Conservation (phyloP, 345 rosid species). For the Brassica nigra region DNA sequence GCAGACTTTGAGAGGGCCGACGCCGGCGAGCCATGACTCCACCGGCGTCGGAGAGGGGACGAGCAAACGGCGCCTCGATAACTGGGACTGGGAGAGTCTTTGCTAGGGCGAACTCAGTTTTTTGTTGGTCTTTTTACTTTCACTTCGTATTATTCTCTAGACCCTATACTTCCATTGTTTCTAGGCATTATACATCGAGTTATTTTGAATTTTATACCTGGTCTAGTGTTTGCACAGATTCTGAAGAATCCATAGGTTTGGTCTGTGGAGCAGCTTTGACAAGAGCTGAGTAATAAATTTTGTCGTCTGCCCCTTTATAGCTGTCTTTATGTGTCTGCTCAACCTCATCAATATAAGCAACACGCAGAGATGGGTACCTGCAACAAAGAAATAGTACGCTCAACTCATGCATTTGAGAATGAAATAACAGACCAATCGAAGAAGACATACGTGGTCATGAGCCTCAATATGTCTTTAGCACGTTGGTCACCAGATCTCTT, state of each 20-base stretch:
- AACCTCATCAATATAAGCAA: constrained; percentile 78
- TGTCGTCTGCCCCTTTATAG: constrained; percentile 49
- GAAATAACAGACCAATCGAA: neutral
- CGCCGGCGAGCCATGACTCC: too few species aligned
- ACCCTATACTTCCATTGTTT: neutral
- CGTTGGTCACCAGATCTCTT: constrained; percentile 67
- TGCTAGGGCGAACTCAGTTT: too few species aligned
- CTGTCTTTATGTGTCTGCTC: constrained; percentile 63
- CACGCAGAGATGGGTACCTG: constrained; percentile 77
- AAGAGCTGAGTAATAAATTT: constrained; percentile 64
- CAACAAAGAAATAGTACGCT: constrained; percentile 15
- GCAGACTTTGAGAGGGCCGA: too few species aligned
- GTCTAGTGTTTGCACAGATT: constrained; percentile 70
- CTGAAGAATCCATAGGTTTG: constrained; percentile 64
- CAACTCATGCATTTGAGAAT: constrained; percentile 12
- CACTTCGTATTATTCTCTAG: neutral
- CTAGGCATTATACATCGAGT: constrained; percentile 15
- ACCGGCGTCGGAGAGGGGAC: too few species aligned
- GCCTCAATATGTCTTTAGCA: constrained; percentile 69
- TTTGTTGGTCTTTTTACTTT: too few species aligned
- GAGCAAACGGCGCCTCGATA: too few species aligned
- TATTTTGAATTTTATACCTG: constrained; percentile 50
- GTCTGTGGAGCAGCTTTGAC: constrained; percentile 68
- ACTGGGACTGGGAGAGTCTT: too few species aligned
- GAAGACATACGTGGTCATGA: constrained; percentile 67